Evolutionary conservation across 116 monocot genomes (phyloP), one percentile per base, ranked within the genome.

Genomic region (Thalassia testudinum): DNA sequence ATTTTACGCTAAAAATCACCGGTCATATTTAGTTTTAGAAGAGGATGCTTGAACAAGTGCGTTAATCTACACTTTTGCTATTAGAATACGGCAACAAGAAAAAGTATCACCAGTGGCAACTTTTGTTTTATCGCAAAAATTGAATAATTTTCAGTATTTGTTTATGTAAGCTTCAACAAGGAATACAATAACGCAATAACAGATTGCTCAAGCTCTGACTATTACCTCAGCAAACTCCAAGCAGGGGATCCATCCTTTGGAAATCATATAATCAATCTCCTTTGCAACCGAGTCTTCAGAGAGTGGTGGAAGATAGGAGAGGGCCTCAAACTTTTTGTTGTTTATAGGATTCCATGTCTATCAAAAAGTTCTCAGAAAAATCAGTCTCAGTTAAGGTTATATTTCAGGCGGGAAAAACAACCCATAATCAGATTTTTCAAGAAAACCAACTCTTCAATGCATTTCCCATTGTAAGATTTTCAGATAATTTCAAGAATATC

Each of bases 301-400:
- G 15, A 83, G 80, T 1, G 89, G 89, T 7, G 89, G 83, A 45
- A 89, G 64, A 49, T 83, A 83, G n/a, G 83, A 89, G 18, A 89
- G 72, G 0, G 77, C 63, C 69, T 89, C 83, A 23, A 72, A 89
- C 66, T 80, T 89, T 72, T 75, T 83, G 75, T 83, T 89, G 63
- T 76, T 65, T 28, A 79, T 73, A 12, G 81, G 87, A 43, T 72
- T 78, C 87, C 87, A 87, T 23, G 78, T 78, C 87, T 87, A 42
- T 14, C 53, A 12, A 43, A 54, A 34, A 30, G 24, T 42, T 13
- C 27, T 10, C 24, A 13, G 1, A 21, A 22, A 47, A 48, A 26
- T 28, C 20, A 53, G 20, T 12, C 21, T 54, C 29, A 50, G 26
- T 22, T 49, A 16, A 50, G 2, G 17, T 21, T 15, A 21, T 21